These are phyloP conservation scores for carrot (Daucus carota) DNA, from an alignment of 129 eudicot genomes.

Conservation along the genomic window DNA sequence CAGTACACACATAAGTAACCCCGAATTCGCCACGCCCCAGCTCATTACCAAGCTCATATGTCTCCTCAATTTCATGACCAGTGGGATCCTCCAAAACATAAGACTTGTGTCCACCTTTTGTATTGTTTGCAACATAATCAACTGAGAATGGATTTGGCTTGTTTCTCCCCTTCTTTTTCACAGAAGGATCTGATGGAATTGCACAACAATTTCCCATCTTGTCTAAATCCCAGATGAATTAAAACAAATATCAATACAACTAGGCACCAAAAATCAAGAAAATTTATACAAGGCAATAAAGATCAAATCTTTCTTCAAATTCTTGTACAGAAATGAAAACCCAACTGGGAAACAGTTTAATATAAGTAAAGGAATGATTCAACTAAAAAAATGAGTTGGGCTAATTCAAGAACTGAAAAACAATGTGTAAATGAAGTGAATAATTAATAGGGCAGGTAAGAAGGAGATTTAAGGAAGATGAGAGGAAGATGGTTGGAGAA, in stretches of 20 bases:
- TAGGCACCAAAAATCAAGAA: conserved; percentile 5
- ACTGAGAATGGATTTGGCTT: conserved; percentile 69
- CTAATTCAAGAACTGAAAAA: background rate
- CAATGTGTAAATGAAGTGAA: background rate
- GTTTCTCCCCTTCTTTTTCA: conserved; percentile 35
- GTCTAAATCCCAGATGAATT: background rate
- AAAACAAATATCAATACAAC: too few relatives aligned
- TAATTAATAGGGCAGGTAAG: background rate
- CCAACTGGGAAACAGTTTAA: background rate
- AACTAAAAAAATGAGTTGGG: background rate
- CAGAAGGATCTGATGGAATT: conserved; percentile 46
- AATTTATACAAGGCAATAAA: background rate
- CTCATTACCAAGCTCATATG: conserved; percentile 65
- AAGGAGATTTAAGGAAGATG: background rate
- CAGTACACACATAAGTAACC: conserved; percentile 72
- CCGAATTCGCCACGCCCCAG: conserved; percentile 88
- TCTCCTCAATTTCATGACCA: conserved; percentile 50
- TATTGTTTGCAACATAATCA: conserved; percentile 28
- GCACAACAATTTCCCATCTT: conserved; percentile 81
- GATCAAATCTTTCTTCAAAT: background rate
- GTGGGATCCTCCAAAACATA: conserved; percentile 67
- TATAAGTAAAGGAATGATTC: background rate
- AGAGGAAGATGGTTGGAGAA: background rate
- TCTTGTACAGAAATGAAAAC: background rate
- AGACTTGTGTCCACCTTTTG: conserved; percentile 35